These are phyloP conservation scores for Yarrowia deformans DNA, from an alignment of 805 yeast genomes.

Conservation along the genomic window DNA sequence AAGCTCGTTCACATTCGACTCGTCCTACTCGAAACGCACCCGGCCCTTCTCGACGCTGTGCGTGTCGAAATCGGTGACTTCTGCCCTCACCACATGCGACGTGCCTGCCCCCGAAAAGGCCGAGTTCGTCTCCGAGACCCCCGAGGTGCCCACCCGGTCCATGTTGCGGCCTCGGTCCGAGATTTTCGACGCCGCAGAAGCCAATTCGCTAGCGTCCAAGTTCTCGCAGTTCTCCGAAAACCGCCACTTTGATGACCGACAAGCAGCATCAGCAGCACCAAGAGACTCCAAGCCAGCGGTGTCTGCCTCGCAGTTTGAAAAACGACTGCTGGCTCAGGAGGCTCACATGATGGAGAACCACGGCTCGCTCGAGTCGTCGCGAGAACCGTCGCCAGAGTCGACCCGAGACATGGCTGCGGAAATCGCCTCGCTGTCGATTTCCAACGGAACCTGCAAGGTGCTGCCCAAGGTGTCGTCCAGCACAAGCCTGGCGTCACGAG, in stretches of 20 bases:
- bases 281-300: background rate
- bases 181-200: constrained; percentile 20
- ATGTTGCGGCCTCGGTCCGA: constrained; percentile 11
- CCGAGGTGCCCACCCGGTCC: constrained; percentile 8
- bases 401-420: constrained; percentile 17
- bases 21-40: constrained; percentile 15
- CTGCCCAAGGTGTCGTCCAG: constrained; percentile 25
- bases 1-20: constrained; percentile 19
- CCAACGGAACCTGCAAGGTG: constrained; percentile 29
- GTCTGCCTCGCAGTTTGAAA: background rate
- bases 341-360: constrained; percentile 18
- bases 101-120: constrained; percentile 36
- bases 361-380: constrained; percentile 4
- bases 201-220: background rate
- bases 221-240: constrained; percentile 14
- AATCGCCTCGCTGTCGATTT: constrained; percentile 19
- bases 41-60: constrained; percentile 20
- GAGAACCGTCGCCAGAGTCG: background rate
- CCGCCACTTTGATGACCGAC: background rate
- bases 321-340: constrained; percentile 13
- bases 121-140: constrained; percentile 10
- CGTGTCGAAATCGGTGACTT: constrained; percentile 7
- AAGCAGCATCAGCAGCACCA: too few species aligned
- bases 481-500: background rate
- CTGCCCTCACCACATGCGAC: constrained; percentile 9